Base-by-base conservation (phyloP, 805 yeast species). In the Yamadazyma philogaea region DNA sequence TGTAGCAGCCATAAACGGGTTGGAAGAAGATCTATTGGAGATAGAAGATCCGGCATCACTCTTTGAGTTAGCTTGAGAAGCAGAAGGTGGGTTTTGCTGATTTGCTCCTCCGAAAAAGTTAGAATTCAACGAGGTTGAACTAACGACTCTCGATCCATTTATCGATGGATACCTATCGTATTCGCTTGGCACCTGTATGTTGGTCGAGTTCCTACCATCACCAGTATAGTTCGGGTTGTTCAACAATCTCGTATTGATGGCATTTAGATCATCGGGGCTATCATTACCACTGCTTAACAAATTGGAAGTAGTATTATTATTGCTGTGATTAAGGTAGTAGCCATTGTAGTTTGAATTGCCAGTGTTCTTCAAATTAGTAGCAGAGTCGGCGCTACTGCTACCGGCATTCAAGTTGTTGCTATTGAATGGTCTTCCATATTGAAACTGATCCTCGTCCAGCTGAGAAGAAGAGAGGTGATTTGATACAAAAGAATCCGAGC, bases 91-190 rank as follows among this genome's bases (percentile, higher is more conserved):
- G 21, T 39, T 43, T 21, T 37, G 45, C 10, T 38, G 21, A 19
- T 15, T 16, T 6, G 32, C 32, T 17, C 26, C 26, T 17, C 39
- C 42, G 33, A 42, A 48, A 47, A 53, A 47, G 31, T 56, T 48
- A 20, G 57, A 51, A 40, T 60, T 53, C 28, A 61, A 47, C 14
- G 72, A 65, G 4, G 67, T 53, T 10, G 79, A 72, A 3, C 87
- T 79, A 3, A 77, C 74, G 3, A 77, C 78, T 48, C 85, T 68
- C 12, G 83, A 76, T 3, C 74, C 74, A 2, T 78, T 76, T 47
- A 79, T 68, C 19, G 78, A 70, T 4, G 91, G 90, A 54, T 83
- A 84, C 51, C 89, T 68, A 59, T 82, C 87, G 52, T 68, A 82
- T 42, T 77, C 84, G 1, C 78, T 68, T 3, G 87, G 83, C 21